These are phyloP conservation scores for Debaryomyces prosopidis DNA, from an alignment of 805 yeast species.

Conservation along the genomic window DNA sequence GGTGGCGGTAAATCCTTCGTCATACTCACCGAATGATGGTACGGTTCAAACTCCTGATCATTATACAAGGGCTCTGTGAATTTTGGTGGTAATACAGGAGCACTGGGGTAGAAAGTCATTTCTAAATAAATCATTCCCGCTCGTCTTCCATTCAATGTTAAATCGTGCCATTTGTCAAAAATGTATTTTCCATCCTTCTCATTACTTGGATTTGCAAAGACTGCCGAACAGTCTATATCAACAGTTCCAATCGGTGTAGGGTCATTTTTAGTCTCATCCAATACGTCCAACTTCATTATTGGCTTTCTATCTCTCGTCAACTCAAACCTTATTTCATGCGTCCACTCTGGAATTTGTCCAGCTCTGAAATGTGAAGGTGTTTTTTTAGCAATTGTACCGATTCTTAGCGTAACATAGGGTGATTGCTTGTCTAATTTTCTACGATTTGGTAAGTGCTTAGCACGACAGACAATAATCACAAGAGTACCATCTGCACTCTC, in stretches of 20 bases:
- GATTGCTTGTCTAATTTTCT: conserved; percentile 89
- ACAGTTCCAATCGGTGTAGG: conserved; percentile 85
- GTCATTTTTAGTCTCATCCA: conserved; percentile 83
- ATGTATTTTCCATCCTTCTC: conserved; percentile 62
- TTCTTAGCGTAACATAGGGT: conserved; percentile 81
- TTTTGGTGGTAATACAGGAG: conserved; percentile 45
- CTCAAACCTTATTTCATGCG: conserved; percentile 68
- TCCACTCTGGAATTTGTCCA: conserved; percentile 93
- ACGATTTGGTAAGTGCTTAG: conserved; percentile 83
- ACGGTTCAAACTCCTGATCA: conserved; percentile 3
- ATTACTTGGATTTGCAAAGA: conserved; percentile 54
- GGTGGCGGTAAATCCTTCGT: conserved; percentile 8
- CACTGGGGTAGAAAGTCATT: conserved; percentile 82
- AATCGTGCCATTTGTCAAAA: conserved; percentile 80
- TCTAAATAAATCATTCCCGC: conserved; percentile 91
- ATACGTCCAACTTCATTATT: conserved; percentile 65
- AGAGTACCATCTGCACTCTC: conserved; percentile 54
- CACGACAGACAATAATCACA: conserved; percentile 76
- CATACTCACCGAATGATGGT: background rate
- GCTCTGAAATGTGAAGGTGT: conserved; percentile 81
- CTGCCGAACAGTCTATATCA: conserved; percentile 74
- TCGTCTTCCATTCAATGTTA: conserved; percentile 63
- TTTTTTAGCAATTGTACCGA: conserved; percentile 78
- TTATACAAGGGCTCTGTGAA: conserved; percentile 7
- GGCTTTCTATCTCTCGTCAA: conserved; percentile 66